Conservation (phyloP, 495 filamentous ascomycete species). For the Pyrenula aspistea region DNA sequence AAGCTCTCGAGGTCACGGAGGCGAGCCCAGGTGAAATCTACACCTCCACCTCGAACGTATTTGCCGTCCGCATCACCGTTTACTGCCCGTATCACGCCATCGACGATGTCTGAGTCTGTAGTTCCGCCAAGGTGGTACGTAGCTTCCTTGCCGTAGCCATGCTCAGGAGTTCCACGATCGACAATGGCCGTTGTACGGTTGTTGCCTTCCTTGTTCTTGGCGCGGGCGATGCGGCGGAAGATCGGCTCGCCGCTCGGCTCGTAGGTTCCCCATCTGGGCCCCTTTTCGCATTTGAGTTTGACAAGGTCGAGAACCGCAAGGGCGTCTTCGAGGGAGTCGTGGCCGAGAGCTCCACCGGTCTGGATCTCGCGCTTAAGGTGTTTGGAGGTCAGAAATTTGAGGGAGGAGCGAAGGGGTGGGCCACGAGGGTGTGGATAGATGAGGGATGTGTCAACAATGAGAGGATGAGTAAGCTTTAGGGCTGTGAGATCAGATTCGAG, state of each 20-base stretch:
- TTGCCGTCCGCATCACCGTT: slow-evolving; percentile 53
- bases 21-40: slow-evolving; percentile 84
- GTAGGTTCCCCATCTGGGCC: slow-evolving; percentile 65
- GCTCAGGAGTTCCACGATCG: slow-evolving; percentile 75
- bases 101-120: slow-evolving; percentile 62
- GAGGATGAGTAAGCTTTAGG: slow-evolving; percentile 76
- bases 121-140: slow-evolving; percentile 59
- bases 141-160: slow-evolving; percentile 61
- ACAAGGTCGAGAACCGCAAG: slow-evolving; percentile 81
- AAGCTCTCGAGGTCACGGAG: slow-evolving; percentile 73
- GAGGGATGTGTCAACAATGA: slow-evolving; percentile 79
- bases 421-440: slow-evolving; percentile 76
- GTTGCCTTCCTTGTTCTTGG: slow-evolving; percentile 34
- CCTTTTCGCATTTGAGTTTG: slow-evolving; percentile 89
- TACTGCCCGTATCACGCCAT: slow-evolving; percentile 53
- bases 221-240: slow-evolving; percentile 66
- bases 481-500: slow-evolving; percentile 81
- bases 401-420: slow-evolving; percentile 56
- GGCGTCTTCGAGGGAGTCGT: slow-evolving; percentile 89
- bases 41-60: slow-evolving; percentile 52
- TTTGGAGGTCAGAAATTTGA: slow-evolving; percentile 74
- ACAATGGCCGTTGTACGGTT: slow-evolving; percentile 61
- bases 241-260: slow-evolving; percentile 70
- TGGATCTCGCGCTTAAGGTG: slow-evolving; percentile 81
- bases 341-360: slow-evolving; percentile 57